Base-by-base conservation (phyloP, 495 filamentous ascomycete genomes). In the Amniculicola lignicola region DNA sequence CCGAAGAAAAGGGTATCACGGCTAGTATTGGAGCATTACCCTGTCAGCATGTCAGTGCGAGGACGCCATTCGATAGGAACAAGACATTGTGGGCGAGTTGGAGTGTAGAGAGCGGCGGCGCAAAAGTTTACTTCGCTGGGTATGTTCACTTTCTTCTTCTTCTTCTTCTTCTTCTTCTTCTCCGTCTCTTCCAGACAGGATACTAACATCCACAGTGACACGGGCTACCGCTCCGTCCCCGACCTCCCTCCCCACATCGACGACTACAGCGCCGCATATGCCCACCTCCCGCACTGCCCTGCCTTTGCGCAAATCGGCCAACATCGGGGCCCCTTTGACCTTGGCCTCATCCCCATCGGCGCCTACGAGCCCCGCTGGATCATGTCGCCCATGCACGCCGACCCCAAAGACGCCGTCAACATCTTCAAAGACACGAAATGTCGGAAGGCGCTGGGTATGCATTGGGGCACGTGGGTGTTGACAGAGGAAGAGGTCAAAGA, bases 281-380 rank as follows among this genome's bases (percentile, higher is more conserved):
- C 90, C 40, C 88, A 85, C 44, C 77, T 91, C 47, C 89, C 90
- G 12, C 66, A 79, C 40, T 94, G 88, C 64, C 92, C 93, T 12
- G 88, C 89, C 19, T 98, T 98, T 72, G 82, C 83, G 54, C 77
- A 95, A 67, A 86, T 96, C 43, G 93, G 93, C 46, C 74, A 86
- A 35, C 79, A 81, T 46, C 79, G 89, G 14, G 93, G 93, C 1
- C 86, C 87, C 3, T 95, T 98, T 65, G 90, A 98, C 70, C 80
- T 98, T 21, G 93, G 93, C 2, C 64, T 98, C 61, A 94, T 98
- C 51, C 93, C 93, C 21, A 96, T 98, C 57, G 93, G 92, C 22
- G 93, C 93, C 18, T 98, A 98, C 66, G 71, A 78, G 57, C 93
- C 93, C 7, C 79, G 92, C 39, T 82, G 27, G 19, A 65, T 72